Evolutionary conservation across 371 early-diverging fungal species (phyloP).

Genomic region (Blastocladiella emersonii): DNA sequence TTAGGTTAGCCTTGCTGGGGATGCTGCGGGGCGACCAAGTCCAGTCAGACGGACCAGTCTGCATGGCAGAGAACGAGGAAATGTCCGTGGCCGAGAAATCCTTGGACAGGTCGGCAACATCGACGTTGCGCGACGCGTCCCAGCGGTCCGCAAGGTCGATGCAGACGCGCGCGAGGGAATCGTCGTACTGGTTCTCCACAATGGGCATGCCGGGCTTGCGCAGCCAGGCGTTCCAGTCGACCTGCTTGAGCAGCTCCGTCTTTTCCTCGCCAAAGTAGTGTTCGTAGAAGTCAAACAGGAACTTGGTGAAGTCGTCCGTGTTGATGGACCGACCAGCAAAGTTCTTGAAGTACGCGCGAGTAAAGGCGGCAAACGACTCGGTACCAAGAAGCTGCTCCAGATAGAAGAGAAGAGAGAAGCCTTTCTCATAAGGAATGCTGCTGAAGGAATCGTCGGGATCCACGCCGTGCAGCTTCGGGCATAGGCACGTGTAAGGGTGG

Average conservation of each 20-base stretch:
- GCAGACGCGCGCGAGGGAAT: conserved; percentile 67
- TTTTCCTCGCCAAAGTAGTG: conserved; percentile 44
- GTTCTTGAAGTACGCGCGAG: conserved; percentile 63
- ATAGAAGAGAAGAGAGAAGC: conserved; percentile 82
- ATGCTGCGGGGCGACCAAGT: too few relatives aligned
- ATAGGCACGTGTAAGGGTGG: conserved; percentile 61
- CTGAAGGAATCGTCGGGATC: conserved; percentile 95
- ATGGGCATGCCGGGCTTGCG: conserved; percentile 73
- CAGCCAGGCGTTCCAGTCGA: conserved; percentile 89
- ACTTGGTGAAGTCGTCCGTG: conserved; percentile 72
- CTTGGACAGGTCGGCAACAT: conserved; percentile 17
- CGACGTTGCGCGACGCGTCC: conserved; percentile 38
- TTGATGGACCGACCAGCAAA: conserved; percentile 79
- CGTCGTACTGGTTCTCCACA: conserved; percentile 69
- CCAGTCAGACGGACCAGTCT: conserved; percentile 60
- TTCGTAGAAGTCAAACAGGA: conserved; percentile 55
- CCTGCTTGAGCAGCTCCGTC: conserved; percentile 34
- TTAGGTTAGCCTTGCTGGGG: too few relatives aligned
- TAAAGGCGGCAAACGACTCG: conserved; percentile 65
- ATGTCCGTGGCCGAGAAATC: conserved; percentile 46
- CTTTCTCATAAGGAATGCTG: conserved; percentile 90
- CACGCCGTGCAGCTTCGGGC: conserved; percentile 55
- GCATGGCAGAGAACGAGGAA: conserved; percentile 48
- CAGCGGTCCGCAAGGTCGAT: conserved; percentile 62
- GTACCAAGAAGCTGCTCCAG: conserved; percentile 74